Percentiles rank a stretch among this genome's conserved stretches.
Conservation (phyloP, 2,329 filamentous ascomycete genomes). For the Teratosphaeria gauchensis region DNA sequence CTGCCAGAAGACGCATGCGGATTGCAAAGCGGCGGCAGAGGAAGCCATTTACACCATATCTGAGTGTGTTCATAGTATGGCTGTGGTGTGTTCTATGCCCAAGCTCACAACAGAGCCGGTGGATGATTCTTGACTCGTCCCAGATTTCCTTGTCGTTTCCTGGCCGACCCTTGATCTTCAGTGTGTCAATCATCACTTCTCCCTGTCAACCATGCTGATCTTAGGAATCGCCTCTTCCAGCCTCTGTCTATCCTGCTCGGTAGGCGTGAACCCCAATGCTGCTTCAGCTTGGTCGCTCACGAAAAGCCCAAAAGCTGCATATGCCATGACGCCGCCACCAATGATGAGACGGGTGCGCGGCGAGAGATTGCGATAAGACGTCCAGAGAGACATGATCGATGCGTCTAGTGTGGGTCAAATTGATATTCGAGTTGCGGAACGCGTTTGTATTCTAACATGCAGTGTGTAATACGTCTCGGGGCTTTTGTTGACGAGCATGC, state of each 20-base stretch:
- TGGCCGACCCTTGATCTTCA: not conserved
- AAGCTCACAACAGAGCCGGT: not conserved
- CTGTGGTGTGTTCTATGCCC: too few species aligned
- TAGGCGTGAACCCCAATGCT: conserved; percentile 61
- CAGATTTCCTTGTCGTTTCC: not conserved
- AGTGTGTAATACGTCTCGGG: not conserved
- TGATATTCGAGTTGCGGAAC: not conserved
- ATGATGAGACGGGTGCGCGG: conserved; percentile 61
- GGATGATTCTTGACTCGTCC: not conserved
- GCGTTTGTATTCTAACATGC: not conserved
- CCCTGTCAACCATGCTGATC: conserved; percentile 51
- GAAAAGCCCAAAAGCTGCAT: conserved; percentile 65
- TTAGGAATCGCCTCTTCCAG: conserved; percentile 53
- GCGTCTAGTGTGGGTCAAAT: not conserved
- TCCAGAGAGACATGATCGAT: conserved; percentile 5
- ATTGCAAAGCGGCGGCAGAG: too few species aligned
- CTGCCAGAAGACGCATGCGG: not conserved
- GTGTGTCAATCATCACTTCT: conserved; percentile 14
- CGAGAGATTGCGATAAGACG: conserved; percentile 56
- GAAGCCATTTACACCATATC: too few species aligned
- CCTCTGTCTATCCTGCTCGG: conserved; percentile 61
- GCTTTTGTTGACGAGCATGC: not conserved
- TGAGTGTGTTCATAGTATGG: too few species aligned
- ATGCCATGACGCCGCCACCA: conserved; percentile 65
- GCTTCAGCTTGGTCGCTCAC: conserved; percentile 64